Evolutionary conservation across 331 rosid species (phyloP).

Genomic region (Arachis monticola): DNA sequence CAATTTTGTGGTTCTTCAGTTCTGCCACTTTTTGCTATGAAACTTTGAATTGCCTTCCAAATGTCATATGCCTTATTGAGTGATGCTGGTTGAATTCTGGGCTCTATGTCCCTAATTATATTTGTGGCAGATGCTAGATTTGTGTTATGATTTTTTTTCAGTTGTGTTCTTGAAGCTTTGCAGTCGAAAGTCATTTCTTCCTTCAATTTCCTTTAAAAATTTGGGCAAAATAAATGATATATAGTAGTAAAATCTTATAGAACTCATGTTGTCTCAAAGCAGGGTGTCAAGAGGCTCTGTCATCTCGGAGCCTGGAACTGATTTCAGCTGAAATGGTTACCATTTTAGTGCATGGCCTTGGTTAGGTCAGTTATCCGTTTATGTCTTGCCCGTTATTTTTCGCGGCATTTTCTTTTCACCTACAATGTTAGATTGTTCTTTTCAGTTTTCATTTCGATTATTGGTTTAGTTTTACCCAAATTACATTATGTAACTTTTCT

Average conservation of each 20-base stretch:
- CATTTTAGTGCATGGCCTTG: conserved; percentile 81
- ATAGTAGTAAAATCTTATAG: conserved; percentile 63
- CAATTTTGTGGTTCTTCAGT: neutral
- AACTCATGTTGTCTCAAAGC: conserved; percentile 89
- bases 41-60: conserved; percentile 23
- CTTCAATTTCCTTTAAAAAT: conserved; percentile 53
- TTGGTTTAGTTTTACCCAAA: conserved; percentile 55
- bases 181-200: conserved; percentile 57
- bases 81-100: conserved; percentile 20
- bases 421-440: conserved; percentile 53
- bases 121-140: conserved; percentile 32
- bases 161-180: conserved; percentile 58
- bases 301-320: conserved; percentile 88
- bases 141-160: conserved; percentile 43
- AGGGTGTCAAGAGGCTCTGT: conserved; percentile 96
- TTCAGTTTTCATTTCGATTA: conserved; percentile 47
- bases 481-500: conserved; percentile 49
- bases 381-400: conserved; percentile 65
- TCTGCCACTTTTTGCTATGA: neutral
- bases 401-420: conserved; percentile 63
- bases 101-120: conserved; percentile 4
- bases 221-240: conserved; percentile 60
- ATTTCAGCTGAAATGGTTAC: conserved; percentile 91
- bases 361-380: conserved; percentile 81
- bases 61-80: conserved; percentile 13